Evolutionary conservation across 495 filamentous ascomycete species (phyloP), one percentile per base, ranked within the genome.

Genomic region (Tuber brumale): DNA sequence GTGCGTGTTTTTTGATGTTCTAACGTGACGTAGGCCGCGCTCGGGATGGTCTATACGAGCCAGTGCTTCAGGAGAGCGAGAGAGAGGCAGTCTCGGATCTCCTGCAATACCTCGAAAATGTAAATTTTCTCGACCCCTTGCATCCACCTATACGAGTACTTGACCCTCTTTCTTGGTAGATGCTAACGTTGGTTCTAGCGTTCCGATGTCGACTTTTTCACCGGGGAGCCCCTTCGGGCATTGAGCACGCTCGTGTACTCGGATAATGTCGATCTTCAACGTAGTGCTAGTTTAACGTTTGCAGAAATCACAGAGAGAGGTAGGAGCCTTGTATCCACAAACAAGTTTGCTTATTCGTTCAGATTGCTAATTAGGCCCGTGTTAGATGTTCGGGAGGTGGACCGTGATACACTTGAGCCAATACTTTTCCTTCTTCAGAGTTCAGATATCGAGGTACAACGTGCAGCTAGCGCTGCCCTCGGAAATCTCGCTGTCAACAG

Each of bases 241-340:
- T 86, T 99, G 69, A 97, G 92, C 86, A 98, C 94, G 7, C 88
- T 99, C 4, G 95, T 99, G 45, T 98, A 97, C 83, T 98, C 96
- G 66, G 94, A 98, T 82, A 99, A 99, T 87, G 93, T 99, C 83
- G 96, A 99, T 81, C 89, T 99, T 70, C 95, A 99, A 85, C 89
- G 95, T 76, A 98, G 96, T 85, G 95, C 95, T 21, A 97, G 94
- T 84, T 89, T 99, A 85, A 99, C 95, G 2, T 99, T 99, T 86
- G 95, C 95, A 42, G 95, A 99, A 84, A 98, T 99, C 82, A 99
- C 95, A 21, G 95, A 99, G 84, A 87, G 94, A 92, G 96, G 95
- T 98, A 87, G 81, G 89, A 51, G 31, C 61, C 72, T 61, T 45
- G 71, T 82, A 70, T 70, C 37, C 48, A 41, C 44, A 35, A 18